Percentiles rank a stretch among this genome's conserved stretches.
phyloP scores from a whole-genome alignment of 2,329 filamentous ascomycete genomes.

The Alternaria burnsii region DNA sequence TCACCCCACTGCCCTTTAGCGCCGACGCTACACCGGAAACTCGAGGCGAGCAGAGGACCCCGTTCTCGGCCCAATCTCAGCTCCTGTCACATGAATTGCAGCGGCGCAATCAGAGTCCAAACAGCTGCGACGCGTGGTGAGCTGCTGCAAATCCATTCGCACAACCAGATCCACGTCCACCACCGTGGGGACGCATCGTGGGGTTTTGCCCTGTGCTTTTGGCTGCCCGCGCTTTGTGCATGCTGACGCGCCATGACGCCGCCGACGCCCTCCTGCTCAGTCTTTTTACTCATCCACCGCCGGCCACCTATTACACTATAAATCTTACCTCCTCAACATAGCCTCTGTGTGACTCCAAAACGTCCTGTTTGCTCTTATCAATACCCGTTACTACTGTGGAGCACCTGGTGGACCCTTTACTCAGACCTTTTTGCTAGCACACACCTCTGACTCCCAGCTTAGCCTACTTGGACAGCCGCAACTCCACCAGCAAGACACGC shows the following conservation, averaged over 20 bases:
- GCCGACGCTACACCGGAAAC: slow-evolving; percentile 4
- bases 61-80: slow-evolving; percentile 17
- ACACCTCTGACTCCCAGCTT: slow-evolving; percentile 10
- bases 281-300: slow-evolving; percentile 3
- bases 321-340: not conserved
- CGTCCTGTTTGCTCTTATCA: slow-evolving; percentile 15
- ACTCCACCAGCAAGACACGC: slow-evolving; percentile 11
- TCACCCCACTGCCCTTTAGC: slow-evolving; percentile 2
- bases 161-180: slow-evolving; percentile 17
- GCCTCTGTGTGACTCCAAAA: not conserved
- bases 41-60: slow-evolving; percentile 9
- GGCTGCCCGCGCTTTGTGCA: not conserved
- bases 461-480: slow-evolving; percentile 1
- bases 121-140: slow-evolving; percentile 21
- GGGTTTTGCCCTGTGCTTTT: slow-evolving; percentile 13
- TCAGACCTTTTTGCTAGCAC: slow-evolving; percentile 20
- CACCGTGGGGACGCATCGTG: slow-evolving; percentile 28
- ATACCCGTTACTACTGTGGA: slow-evolving; percentile 20
- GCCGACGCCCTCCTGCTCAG: slow-evolving; percentile 1
- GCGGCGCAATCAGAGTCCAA: slow-evolving; percentile 7
- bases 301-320: slow-evolving; percentile 4
- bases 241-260: not conserved
- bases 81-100: slow-evolving; percentile 23
- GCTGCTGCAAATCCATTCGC: slow-evolving; percentile 29
- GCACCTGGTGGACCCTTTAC: slow-evolving; percentile 19